Percentiles rank a stretch among this genome's conserved stretches.
Conservation (phyloP, 805 yeast species). For the Hanseniaspora thailandica region DNA sequence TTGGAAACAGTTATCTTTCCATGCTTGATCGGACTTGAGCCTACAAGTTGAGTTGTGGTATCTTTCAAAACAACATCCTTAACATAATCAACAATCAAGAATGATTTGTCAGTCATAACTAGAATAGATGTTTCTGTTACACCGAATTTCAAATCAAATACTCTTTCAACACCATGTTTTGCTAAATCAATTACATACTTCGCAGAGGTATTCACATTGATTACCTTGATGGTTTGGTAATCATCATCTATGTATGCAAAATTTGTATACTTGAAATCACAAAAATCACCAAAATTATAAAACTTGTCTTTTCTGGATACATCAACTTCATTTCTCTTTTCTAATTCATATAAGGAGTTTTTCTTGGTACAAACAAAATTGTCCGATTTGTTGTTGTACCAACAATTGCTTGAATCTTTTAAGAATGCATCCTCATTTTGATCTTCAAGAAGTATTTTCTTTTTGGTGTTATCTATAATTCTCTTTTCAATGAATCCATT, state of each 20-base stretch:
- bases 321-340: background rate
- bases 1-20: background rate
- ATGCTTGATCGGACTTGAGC: background rate
- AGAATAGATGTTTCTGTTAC: constrained; percentile 8
- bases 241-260: constrained; percentile 7
- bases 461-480: background rate
- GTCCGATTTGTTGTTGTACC: constrained; percentile 2
- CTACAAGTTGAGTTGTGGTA: background rate
- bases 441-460: background rate
- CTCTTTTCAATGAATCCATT: constrained; percentile 12
- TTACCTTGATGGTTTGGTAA: background rate
- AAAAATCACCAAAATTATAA: background rate
- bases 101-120: background rate
- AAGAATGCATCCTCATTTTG: background rate
- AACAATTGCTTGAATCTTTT: background rate
- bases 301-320: constrained; percentile 3
- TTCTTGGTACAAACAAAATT: background rate
- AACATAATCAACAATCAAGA: constrained; percentile 4
- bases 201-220: background rate
- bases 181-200: background rate
- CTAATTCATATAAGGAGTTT: background rate
- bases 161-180: background rate
- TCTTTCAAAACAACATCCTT: background rate
- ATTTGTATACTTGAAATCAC: constrained; percentile 8
- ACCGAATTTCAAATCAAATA: constrained; percentile 10